Evolutionary conservation across 306 rosid genomes (phyloP), one percentile per base, ranked within the genome.

Genomic region (Sophora flavescens): DNA sequence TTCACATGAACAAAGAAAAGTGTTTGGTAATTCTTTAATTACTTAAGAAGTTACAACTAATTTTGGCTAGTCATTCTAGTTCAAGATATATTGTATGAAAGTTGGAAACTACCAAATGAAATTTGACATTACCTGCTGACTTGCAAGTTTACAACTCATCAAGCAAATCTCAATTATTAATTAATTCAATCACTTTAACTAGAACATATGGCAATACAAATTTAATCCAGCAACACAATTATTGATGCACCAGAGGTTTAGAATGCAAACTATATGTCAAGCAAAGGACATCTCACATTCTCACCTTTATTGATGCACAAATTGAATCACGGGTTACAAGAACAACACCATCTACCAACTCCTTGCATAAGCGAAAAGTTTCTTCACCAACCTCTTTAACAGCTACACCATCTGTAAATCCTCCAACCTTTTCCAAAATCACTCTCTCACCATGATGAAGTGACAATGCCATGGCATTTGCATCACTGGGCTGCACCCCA

Each of bases 361-460:
- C 96, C 82, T 87, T 88, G 89, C 97, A 90, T 48, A 95, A 11
- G 78, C 96, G 96, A 72, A 95, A 95, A 58, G 93, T 84, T 83
- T 95, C 99, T 87, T 89, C 93, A 13, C 99, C 97, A 15, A 95
- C 99, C 84, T 95, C 99, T 82, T 92, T 92, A 59, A 95, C 97
- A 73, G 97, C 97, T 14, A 95, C 97, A 64, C 99, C 98, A 77
- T 96, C 99, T 47, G 99, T 96, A 86, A 92, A 96, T 50, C 93
- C 92, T 80, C 99, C 99, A 39, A 89, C 96, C 83, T 88, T 78
- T 64, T 92, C 93, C 82, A 95, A 83, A 14, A 92, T 57, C 78
- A 95, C 89, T 81, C 99, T 92, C 47, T 89, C 82, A 36, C 91
- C 98, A 67, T 91, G 97, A 88, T 86, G 91, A 22, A 95, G 83